Conservation (phyloP, 352 stramenopile genomes). For the Elongisporangium anandrum region DNA sequence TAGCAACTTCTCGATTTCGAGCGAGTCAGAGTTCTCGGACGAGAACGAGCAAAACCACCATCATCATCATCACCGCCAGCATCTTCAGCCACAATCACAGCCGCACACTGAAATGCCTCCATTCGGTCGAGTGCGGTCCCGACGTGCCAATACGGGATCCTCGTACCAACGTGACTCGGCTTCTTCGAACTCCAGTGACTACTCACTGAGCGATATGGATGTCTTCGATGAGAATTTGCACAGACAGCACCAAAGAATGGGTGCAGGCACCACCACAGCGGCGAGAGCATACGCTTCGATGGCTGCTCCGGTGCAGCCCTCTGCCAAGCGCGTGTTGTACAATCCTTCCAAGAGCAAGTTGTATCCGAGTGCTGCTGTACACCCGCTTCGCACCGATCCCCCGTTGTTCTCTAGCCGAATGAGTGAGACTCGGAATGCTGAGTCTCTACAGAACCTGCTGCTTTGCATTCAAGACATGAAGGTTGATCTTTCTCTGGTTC, state of each 20-base stretch:
- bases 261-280: too few relatives aligned
- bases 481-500: constrained; percentile 28
- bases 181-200: constrained; percentile 38
- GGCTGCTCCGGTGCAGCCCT: too few relatives aligned
- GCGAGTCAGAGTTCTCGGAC: constrained; percentile 28
- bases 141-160: not conserved
- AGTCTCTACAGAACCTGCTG: constrained; percentile 31
- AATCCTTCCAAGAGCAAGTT: too few relatives aligned
- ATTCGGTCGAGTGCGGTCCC: not conserved
- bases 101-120: not conserved
- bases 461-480: constrained; percentile 54
- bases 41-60: not conserved
- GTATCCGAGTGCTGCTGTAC: too few relatives aligned
- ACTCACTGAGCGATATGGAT: constrained; percentile 60
- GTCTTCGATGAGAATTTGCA: constrained; percentile 26
- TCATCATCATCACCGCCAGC: not conserved
- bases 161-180: constrained; percentile 13
- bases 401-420: too few relatives aligned
- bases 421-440: constrained; percentile 3
- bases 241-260: too few relatives aligned
- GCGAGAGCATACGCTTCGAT: too few relatives aligned
- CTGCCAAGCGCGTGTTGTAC: too few relatives aligned
- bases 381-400: too few relatives aligned
- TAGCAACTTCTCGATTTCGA: constrained; percentile 56
- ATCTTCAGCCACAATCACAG: not conserved